A percentile compares a stretch with the other conserved stretches of the same genome.
Conservation (phyloP, 2,329 filamentous ascomycete genomes). For the Zymoseptoria passerinii region DNA sequence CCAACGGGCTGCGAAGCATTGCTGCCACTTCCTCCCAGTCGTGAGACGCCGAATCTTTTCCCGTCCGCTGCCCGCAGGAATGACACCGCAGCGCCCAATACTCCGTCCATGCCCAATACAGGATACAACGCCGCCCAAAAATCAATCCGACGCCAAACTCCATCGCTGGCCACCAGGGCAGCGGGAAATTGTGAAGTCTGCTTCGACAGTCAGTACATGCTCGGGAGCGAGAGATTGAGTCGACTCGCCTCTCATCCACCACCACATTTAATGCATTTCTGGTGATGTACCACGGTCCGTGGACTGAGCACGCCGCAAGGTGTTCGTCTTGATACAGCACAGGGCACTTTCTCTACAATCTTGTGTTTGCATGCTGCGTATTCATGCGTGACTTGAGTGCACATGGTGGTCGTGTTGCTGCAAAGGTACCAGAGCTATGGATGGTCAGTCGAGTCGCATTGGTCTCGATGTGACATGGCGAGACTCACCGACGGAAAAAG, state of each 20-base stretch:
- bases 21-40: constrained; percentile 5
- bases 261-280: constrained; percentile 41
- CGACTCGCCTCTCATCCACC: constrained; percentile 27
- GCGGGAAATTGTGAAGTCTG: not conserved
- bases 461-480: not conserved
- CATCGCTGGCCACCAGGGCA: not conserved
- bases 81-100: not conserved
- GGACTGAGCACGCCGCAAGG: constrained; percentile 35
- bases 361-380: constrained; percentile 40
- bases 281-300: constrained; percentile 40
- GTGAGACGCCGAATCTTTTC: constrained; percentile 11
- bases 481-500: not conserved
- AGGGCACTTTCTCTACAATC: constrained; percentile 36
- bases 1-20: not conserved
- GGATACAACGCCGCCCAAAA: not conserved
- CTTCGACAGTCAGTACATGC: not conserved
- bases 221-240: not conserved
- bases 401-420: constrained; percentile 30
- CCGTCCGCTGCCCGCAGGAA: not conserved
- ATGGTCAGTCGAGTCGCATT: not conserved
- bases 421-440: not conserved
- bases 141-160: not conserved
- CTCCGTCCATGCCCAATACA: not conserved
- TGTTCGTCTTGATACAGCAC: constrained; percentile 39
- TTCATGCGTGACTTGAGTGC: constrained; percentile 40